phyloP scores from a whole-genome alignment of 257 asterid species.

The Forsythia viridissima region DNA sequence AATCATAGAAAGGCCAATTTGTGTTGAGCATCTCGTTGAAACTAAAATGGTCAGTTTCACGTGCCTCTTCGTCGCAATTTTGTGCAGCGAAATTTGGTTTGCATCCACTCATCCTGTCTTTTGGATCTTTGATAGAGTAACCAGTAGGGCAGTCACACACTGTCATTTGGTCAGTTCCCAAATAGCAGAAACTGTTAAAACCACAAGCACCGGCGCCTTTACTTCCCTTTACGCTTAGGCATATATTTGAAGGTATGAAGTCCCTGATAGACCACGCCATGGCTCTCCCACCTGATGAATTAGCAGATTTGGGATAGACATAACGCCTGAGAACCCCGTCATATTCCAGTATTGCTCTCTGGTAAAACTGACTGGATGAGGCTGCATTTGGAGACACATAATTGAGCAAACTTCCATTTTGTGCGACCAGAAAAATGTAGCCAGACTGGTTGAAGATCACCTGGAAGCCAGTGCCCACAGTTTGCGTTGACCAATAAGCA shows the following conservation, averaged over 20 bases:
- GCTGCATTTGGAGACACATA: background rate
- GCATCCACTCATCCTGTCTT: conserved; percentile 21
- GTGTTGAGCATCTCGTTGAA: background rate
- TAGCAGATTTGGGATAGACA: conserved; percentile 17
- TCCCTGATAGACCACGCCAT: conserved; percentile 18
- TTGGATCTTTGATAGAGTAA: conserved; percentile 26
- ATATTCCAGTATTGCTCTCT: conserved; percentile 29
- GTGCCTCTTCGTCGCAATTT: background rate
- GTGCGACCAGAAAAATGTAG: conserved; percentile 8
- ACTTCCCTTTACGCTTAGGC: background rate
- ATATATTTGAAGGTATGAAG: conserved; percentile 28
- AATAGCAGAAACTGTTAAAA: conserved; percentile 28
- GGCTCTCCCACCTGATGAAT: background rate
- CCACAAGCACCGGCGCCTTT: conserved; percentile 40
- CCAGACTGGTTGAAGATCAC: conserved; percentile 28
- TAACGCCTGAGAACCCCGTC: conserved; percentile 36
- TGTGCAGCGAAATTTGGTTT: conserved; percentile 1
- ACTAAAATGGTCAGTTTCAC: conserved; percentile 14
- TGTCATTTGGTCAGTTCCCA: conserved; percentile 6
- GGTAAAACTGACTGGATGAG: conserved; percentile 10
- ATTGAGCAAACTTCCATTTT: background rate
- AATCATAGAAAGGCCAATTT: conserved; percentile 29
- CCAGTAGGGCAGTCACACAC: conserved; percentile 31
- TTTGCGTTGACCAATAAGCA: conserved; percentile 5
- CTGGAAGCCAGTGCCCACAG: conserved; percentile 11